Base-by-base conservation (phyloP, 2,329 filamentous ascomycete species). In the Cordyceps militaris region DNA sequence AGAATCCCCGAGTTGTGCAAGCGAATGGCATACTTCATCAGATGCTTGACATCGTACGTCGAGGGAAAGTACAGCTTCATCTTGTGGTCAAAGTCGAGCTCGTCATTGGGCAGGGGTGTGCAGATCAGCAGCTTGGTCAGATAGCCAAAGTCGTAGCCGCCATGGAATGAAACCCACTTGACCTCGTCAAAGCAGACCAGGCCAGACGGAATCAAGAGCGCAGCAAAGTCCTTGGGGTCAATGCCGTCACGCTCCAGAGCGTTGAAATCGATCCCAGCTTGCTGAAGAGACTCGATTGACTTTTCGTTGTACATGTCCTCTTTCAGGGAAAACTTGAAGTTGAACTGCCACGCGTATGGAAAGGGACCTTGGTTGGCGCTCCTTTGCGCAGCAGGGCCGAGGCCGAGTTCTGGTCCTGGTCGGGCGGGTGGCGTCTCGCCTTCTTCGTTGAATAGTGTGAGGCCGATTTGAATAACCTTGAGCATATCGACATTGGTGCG, bases 301-400 rank as follows among this genome's bases (percentile, higher is more conserved):
- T 91, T 88, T 69, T 96, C 88, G 62, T 95, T 94, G 74, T 95
- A 97, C 94, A 99, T 99, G 74, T 99, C 94, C 40, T 93, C 85
- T 64, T 94, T 89, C 10, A 97, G 80, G 1, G 91, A 94, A 73
- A 97, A 99, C 66, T 92, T 88, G 75, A 99, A 99, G 78, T 99
- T 97, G 80, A 99, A 99, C 65, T 97, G 93, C 94, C 94, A 99
- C 19, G 93, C 95, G 69, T 89, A 95, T 16, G 90, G 93, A 59
- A 91, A 85, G 50, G 82, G 79, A 19, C 70, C 72, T 60, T 72
- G 77, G 51, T 63, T 70, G 21, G 70, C 73, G 24, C 72, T 71
- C 61, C 75, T 72, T 61, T 75, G 71, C 34, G 67, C 70, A 19
- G 67, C 72, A 32, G 69, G 66, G 4, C 66, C 68, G 21, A 71